Evolutionary conservation across 2,329 filamentous ascomycete species (phyloP).

Genomic region (Verticillium nonalfalfae): DNA sequence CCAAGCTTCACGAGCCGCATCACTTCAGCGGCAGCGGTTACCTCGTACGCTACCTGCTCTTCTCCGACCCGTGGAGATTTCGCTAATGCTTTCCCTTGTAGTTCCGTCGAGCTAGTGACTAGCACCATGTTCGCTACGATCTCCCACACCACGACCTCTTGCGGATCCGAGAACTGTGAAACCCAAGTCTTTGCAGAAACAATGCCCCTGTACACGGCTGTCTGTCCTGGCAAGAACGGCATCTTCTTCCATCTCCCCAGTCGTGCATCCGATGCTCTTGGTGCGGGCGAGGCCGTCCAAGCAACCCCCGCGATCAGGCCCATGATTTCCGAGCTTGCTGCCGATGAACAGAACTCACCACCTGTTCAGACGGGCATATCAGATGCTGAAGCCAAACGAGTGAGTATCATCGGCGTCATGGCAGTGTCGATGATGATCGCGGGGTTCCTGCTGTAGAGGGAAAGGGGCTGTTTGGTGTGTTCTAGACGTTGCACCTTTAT

Average conservation of each 20-base stretch:
- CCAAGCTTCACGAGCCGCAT: constrained; percentile 5
- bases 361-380: constrained; percentile 5
- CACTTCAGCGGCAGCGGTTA: constrained; percentile 6
- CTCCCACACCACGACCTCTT: constrained; percentile 9
- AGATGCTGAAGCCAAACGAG: constrained; percentile 8
- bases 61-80: background rate
- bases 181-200: constrained; percentile 26
- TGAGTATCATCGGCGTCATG: constrained; percentile 5
- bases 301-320: background rate
- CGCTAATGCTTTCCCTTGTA: constrained; percentile 4
- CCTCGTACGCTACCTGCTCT: constrained; percentile 4
- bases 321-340: background rate
- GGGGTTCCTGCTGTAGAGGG: background rate
- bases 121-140: constrained; percentile 12
- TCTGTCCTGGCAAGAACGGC: constrained; percentile 20
- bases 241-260: too few relatives aligned
- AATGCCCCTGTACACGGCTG: constrained; percentile 29
- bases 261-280: too few relatives aligned
- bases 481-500: too few relatives aligned
- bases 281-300: background rate
- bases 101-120: constrained; percentile 2
- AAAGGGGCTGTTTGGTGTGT: too few relatives aligned
- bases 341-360: background rate
- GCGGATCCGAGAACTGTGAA: constrained; percentile 5
- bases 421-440: constrained; percentile 13